Evolutionary conservation across 2,329 filamentous ascomycete genomes (phyloP).

Genomic region (Capronia epimyces): DNA sequence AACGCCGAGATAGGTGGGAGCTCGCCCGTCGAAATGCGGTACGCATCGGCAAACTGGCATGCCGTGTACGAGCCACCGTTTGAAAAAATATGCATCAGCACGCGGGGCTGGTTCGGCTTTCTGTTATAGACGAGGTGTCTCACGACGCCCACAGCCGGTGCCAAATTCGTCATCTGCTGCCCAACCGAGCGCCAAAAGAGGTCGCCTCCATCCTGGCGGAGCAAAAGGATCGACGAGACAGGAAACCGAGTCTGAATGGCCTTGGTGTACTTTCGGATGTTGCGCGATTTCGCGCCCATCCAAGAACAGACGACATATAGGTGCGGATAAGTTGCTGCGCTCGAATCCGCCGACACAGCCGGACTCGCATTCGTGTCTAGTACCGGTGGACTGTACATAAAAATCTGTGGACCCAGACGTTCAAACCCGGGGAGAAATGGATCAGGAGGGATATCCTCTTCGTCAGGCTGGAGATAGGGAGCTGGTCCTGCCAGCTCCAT

Average conservation of each 20-base stretch:
- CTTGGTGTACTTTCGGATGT: conserved; percentile 50
- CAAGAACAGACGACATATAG: conserved; percentile 48
- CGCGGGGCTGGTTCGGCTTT: conserved; percentile 29
- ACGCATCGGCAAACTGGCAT: conserved; percentile 37
- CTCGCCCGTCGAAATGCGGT: conserved; percentile 24
- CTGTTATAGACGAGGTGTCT: conserved; percentile 30
- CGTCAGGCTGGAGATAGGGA: conserved; percentile 13
- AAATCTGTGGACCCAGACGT: conserved; percentile 17
- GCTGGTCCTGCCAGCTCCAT: conserved; percentile 11
- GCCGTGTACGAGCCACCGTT: conserved; percentile 49
- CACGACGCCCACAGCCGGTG: conserved; percentile 41
- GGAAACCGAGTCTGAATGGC: conserved; percentile 46
- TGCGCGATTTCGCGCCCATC: conserved; percentile 49
- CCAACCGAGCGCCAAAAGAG: conserved; percentile 33
- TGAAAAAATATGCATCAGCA: conserved; percentile 50
- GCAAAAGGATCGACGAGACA: conserved; percentile 43
- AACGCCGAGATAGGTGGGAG: conserved; percentile 45
- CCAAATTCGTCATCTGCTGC: conserved; percentile 34
- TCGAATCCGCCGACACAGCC: background rate
- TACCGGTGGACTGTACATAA: conserved; percentile 8
- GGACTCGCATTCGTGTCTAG: background rate
- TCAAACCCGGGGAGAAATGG: conserved; percentile 7
- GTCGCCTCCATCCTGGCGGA: conserved; percentile 41
- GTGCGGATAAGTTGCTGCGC: conserved; percentile 34
- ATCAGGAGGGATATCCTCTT: background rate